Conservation (phyloP, 1,284 basidiomycete species). For the Veloboletus limbatus region DNA sequence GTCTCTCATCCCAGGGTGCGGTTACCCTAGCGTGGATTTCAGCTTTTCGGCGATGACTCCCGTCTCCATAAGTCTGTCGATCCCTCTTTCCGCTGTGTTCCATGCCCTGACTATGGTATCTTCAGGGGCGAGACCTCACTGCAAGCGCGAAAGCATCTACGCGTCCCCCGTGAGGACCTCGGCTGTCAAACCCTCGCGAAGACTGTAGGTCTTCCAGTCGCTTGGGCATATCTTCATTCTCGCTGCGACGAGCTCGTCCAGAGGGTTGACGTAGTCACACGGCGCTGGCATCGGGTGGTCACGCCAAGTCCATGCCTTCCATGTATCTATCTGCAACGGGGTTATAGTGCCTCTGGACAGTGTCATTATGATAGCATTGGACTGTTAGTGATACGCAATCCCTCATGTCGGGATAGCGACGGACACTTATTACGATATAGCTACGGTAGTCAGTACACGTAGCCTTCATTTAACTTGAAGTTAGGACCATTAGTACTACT, state of each 20-base stretch:
- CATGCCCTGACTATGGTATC: constrained; percentile 2
- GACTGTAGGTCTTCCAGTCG: constrained; percentile 16
- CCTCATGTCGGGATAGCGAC: background rate
- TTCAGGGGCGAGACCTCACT: constrained; percentile 4
- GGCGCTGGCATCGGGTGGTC: too few species aligned
- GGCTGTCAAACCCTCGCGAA: constrained; percentile 17
- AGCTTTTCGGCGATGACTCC: constrained; percentile 3
- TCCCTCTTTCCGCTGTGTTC: background rate
- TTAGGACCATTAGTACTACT: too few species aligned
- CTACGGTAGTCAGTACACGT: too few species aligned
- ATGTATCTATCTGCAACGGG: background rate
- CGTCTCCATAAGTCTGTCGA: constrained; percentile 6
- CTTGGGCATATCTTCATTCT: constrained; percentile 1
- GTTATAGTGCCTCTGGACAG: constrained; percentile 1
- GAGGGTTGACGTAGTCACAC: background rate
- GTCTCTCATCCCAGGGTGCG: background rate
- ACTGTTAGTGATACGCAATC: background rate
- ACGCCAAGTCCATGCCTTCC: background rate
- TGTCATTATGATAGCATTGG: constrained; percentile 2
- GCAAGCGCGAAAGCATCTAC: constrained; percentile 15
- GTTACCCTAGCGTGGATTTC: constrained; percentile 4
- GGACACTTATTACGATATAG: too few species aligned
- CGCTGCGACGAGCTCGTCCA: background rate
- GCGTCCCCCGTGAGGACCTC: constrained; percentile 10
- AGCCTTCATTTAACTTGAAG: too few species aligned